These are phyloP conservation scores for Eucalyptus regnans DNA, from an alignment of 345 rosid genomes.

Conservation along the genomic window DNA sequence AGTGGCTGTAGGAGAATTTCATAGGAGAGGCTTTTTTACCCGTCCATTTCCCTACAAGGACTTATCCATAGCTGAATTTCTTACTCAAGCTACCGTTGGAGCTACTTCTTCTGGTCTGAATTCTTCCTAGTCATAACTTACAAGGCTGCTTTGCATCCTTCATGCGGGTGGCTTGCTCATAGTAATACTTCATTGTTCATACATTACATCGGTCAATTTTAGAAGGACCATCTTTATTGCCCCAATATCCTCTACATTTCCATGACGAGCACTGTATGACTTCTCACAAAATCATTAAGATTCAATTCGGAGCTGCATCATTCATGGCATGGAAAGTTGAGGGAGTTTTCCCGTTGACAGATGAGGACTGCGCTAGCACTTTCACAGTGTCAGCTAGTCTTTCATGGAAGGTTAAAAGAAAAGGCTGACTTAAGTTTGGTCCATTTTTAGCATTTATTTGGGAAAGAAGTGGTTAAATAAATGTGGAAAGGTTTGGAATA, in stretches of 20 bases:
- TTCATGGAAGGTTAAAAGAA: background rate
- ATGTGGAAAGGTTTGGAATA: background rate
- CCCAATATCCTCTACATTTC: background rate
- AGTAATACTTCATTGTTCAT: background rate
- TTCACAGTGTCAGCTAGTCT: background rate
- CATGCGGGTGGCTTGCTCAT: background rate
- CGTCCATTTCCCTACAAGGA: background rate
- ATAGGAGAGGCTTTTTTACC: background rate
- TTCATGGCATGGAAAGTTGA: background rate
- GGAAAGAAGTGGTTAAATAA: background rate
- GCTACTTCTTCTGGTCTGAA: background rate
- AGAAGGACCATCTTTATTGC: background rate
- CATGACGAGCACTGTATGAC: background rate
- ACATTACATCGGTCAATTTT: background rate
- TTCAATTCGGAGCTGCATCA: background rate
- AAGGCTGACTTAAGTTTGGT: background rate
- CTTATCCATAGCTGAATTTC: background rate
- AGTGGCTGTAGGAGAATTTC: background rate
- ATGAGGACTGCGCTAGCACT: background rate
- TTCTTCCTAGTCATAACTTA: background rate
- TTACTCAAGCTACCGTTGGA: background rate
- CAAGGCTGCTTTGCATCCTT: background rate
- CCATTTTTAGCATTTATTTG: background rate
- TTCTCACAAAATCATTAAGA: background rate
- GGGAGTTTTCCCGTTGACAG: background rate